Percentiles rank a stretch among this genome's conserved stretches.
Evolutionary conservation across 2,329 filamentous ascomycete species (phyloP).

Genomic region (Aspergillus fumigatiaffinis): DNA sequence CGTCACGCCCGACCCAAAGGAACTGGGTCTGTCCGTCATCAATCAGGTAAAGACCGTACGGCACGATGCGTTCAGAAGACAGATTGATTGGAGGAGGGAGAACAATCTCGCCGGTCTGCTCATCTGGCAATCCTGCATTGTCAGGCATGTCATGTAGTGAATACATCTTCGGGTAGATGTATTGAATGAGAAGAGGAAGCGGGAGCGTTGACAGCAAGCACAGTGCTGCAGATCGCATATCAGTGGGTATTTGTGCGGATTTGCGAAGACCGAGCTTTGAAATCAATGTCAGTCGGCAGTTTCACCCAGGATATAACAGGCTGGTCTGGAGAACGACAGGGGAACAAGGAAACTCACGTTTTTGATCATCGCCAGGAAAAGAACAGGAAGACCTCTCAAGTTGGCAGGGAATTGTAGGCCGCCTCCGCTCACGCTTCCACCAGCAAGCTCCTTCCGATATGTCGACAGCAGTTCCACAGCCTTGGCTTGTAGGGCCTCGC

Average conservation of each 20-base stretch:
- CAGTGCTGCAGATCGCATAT: conserved; percentile 87
- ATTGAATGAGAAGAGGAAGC: conserved; percentile 83
- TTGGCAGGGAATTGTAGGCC: conserved; percentile 94
- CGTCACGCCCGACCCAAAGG: conserved; percentile 90
- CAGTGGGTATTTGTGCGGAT: conserved; percentile 88
- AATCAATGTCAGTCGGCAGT: conserved; percentile 20
- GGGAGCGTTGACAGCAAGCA: conserved; percentile 93
- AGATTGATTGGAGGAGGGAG: conserved; percentile 82
- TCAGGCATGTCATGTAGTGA: conserved; percentile 96
- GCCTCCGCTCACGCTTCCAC: conserved; percentile 88
- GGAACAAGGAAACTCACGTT: conserved; percentile 59
- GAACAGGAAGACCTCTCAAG: conserved; percentile 76
- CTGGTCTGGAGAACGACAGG: background rate
- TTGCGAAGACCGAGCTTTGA: conserved; percentile 71
- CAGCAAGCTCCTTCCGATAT: conserved; percentile 93
- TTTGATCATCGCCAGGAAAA: conserved; percentile 94
- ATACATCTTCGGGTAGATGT: conserved; percentile 82
- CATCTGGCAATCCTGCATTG: conserved; percentile 78
- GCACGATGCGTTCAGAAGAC: conserved; percentile 79
- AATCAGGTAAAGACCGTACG: conserved; percentile 91
- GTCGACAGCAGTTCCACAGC: conserved; percentile 88
- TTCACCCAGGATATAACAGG: background rate
- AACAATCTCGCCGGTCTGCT: conserved; percentile 80
- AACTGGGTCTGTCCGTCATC: conserved; percentile 98
- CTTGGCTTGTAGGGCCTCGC: conserved; percentile 88